These are phyloP conservation scores for Punctularia strigosozonata DNA, from an alignment of 768 basidiomycete genomes.

Conservation along the genomic window DNA sequence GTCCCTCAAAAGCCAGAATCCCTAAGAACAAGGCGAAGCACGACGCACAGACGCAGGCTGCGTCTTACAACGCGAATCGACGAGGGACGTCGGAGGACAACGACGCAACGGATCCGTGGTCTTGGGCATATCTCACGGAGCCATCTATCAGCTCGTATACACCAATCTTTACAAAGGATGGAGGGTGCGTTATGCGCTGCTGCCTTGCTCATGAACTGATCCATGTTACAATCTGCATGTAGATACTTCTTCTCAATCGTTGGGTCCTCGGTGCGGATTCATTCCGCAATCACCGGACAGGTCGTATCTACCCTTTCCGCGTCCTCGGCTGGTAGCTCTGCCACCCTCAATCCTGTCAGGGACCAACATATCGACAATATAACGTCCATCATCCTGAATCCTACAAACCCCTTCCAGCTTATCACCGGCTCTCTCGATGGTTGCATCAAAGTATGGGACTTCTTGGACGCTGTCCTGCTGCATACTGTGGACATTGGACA, in stretches of 20 bases:
- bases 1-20: constrained; percentile 16
- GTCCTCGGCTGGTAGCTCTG: constrained; percentile 12
- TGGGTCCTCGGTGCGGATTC: constrained; percentile 74
- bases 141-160: constrained; percentile 49
- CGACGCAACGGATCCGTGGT: constrained; percentile 25
- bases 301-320: constrained; percentile 76
- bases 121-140: constrained; percentile 66
- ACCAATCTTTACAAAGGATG: constrained; percentile 81
- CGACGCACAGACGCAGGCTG: constrained; percentile 1
- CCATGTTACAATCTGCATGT: constrained; percentile 5
- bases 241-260: constrained; percentile 88
- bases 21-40: constrained; percentile 10
- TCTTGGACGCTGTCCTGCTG: constrained; percentile 70
- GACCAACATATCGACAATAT: constrained; percentile 38
- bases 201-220: constrained; percentile 8
- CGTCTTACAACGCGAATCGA: constrained; percentile 15
- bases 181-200: constrained; percentile 40
- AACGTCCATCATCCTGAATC: constrained; percentile 67
- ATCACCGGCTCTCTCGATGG: constrained; percentile 81
- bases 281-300: constrained; percentile 67
- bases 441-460: constrained; percentile 87
- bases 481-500: constrained; percentile 61
- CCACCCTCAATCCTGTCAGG: constrained; percentile 20
- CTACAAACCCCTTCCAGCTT: constrained; percentile 82
- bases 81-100: constrained; percentile 1